Conservation (phyloP, 116 monocot genomes). For the Zostera marina region DNA sequence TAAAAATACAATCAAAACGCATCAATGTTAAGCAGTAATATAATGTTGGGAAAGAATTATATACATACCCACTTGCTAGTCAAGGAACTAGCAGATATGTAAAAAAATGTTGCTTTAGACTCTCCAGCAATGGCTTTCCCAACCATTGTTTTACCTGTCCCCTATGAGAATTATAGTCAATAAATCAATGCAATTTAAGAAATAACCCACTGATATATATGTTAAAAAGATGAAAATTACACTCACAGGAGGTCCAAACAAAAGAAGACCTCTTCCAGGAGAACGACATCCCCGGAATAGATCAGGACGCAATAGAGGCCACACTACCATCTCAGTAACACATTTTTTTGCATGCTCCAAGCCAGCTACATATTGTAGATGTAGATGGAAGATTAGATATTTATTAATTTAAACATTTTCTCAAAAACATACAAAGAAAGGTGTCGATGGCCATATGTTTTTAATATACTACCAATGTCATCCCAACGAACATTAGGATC, state of each 20-base stretch:
- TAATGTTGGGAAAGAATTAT: not conserved
- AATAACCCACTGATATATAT: not conserved
- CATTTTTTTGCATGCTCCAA: conserved; percentile 99
- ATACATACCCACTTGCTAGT: conserved; percentile 87
- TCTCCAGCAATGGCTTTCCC: conserved; percentile 99
- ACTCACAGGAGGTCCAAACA: conserved; percentile 95
- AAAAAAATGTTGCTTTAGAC: conserved; percentile 97
- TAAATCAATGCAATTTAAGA: conserved; percentile 1
- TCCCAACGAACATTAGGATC: conserved; percentile 94
- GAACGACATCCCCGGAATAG: conserved; percentile 91
- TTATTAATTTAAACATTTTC: too few species aligned
- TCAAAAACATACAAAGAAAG: too few species aligned
- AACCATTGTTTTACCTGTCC: conserved; percentile 98
- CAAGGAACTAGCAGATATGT: conserved; percentile 92
- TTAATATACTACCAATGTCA: conserved; percentile 72
- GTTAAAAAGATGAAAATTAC: not conserved
- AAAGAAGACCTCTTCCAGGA: conserved; percentile 75
- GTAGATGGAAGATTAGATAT: too few species aligned
- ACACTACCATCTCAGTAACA: conserved; percentile 97
- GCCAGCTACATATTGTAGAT: conserved; percentile 43
- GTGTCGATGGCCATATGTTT: not conserved
- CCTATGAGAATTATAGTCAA: conserved; percentile 32
- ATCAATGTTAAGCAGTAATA: not conserved
- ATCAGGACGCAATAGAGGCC: conserved; percentile 92
- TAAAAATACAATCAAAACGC: not conserved